A percentile compares a stretch with the other conserved stretches of the same genome.
phyloP scores from a whole-genome alignment of 2,329 filamentous ascomycete species.

The Microsporum ferrugineum region DNA sequence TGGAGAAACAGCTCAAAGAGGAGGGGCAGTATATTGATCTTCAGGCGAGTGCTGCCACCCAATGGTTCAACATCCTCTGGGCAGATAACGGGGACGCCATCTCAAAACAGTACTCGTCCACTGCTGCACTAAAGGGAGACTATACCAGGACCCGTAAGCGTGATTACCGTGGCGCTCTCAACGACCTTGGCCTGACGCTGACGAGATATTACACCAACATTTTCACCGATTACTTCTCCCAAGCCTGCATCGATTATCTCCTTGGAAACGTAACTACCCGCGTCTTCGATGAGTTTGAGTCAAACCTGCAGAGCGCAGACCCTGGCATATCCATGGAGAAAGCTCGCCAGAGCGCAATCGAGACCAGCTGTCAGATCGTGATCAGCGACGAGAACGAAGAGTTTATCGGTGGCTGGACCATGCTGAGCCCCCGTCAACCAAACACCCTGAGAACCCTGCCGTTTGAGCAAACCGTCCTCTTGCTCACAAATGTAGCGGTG shows the following conservation, averaged over 20 bases:
- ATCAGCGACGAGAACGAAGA: slow-evolving; percentile 75
- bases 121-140: slow-evolving; percentile 89
- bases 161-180: slow-evolving; percentile 80
- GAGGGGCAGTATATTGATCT: slow-evolving; percentile 66
- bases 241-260: slow-evolving; percentile 87
- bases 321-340: slow-evolving; percentile 77
- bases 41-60: slow-evolving; percentile 64
- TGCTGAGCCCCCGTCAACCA: slow-evolving; percentile 62
- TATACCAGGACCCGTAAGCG: slow-evolving; percentile 86
- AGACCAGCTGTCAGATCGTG: slow-evolving; percentile 75
- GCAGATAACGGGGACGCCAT: slow-evolving; percentile 96
- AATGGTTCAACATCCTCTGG: slow-evolving; percentile 95
- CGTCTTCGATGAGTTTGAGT: slow-evolving; percentile 90
- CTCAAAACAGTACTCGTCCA: slow-evolving; percentile 90
- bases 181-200: slow-evolving; percentile 79
- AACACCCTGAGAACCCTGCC: slow-evolving; percentile 59
- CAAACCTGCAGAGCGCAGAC: slow-evolving; percentile 84
- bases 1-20: slow-evolving; percentile 65
- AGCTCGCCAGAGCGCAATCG: slow-evolving; percentile 78
- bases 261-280: slow-evolving; percentile 74
- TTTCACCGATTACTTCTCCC: slow-evolving; percentile 94
- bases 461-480: slow-evolving; percentile 77
- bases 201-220: slow-evolving; percentile 70
- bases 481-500: slow-evolving; percentile 72
- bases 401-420: slow-evolving; percentile 77